phyloP scores from a whole-genome alignment of 2,329 filamentous ascomycete genomes.

The Cladobotryum protrusum region DNA sequence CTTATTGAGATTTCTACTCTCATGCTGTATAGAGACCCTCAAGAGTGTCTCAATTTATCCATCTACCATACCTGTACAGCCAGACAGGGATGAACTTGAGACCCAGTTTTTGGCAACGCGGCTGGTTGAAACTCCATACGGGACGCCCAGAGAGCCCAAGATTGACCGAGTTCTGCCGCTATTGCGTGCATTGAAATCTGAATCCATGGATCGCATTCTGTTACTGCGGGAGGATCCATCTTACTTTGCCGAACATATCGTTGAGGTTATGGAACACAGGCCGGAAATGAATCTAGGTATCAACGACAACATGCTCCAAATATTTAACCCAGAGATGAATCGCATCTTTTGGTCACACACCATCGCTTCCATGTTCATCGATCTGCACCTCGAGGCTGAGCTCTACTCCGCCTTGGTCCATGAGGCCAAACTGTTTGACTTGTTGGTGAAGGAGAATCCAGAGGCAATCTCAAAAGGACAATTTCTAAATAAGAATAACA shows the following conservation, averaged over 20 bases:
- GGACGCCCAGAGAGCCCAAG: conserved; percentile 40
- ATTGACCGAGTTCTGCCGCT: conserved; percentile 38
- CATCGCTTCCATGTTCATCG: too few relatives aligned
- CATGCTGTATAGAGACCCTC: conserved; percentile 41
- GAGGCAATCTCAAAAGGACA: too few relatives aligned
- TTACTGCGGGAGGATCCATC: conserved; percentile 51
- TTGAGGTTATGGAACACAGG: conserved; percentile 41
- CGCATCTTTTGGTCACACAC: conserved; percentile 29
- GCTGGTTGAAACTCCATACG: conserved; percentile 47
- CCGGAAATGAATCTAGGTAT: conserved; percentile 37
- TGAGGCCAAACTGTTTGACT: too few relatives aligned
- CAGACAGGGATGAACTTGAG: conserved; percentile 28
- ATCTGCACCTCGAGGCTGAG: too few relatives aligned
- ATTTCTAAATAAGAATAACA: too few relatives aligned
- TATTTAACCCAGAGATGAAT: conserved; percentile 10
- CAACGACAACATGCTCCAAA: conserved; percentile 24
- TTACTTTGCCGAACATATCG: conserved; percentile 44
- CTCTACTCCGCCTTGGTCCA: too few relatives aligned
- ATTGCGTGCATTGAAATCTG: conserved; percentile 33
- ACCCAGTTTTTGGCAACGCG: conserved; percentile 30
- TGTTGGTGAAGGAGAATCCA: too few relatives aligned
- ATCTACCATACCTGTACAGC: conserved; percentile 29
- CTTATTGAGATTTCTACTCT: conserved; percentile 42
- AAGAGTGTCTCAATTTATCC: conserved; percentile 37
- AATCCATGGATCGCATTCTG: conserved; percentile 49